These are phyloP conservation scores for Rhizophagus prolifer DNA, from an alignment of 192 early-diverging fungal species.

Conservation along the genomic window DNA sequence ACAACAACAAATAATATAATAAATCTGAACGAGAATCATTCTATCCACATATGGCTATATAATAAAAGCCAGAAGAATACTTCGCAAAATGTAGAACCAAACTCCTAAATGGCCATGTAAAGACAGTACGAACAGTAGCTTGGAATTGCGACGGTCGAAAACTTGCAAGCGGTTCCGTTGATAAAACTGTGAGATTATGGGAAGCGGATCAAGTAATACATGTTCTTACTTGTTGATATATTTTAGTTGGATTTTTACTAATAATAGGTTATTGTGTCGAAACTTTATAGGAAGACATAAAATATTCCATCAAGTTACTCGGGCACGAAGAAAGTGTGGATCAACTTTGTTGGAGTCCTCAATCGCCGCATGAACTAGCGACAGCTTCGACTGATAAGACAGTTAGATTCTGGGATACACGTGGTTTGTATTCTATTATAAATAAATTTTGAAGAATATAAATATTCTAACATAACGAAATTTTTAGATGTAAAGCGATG, in stretches of 20 bases:
- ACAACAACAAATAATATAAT: not conserved
- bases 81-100: conserved; percentile 19
- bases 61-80: conserved; percentile 23
- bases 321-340: conserved; percentile 79
- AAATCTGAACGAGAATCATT: not conserved
- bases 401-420: conserved; percentile 78
- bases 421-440: conserved; percentile 46
- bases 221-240: not conserved
- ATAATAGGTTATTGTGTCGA: not conserved
- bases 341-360: conserved; percentile 79
- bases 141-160: conserved; percentile 71
- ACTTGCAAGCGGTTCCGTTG: conserved; percentile 72
- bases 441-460: no score
- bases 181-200: conserved; percentile 74
- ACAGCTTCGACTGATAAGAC: conserved; percentile 79
- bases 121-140: conserved; percentile 65
- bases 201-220: conserved; percentile 32
- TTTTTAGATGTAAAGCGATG: conserved; percentile 49
- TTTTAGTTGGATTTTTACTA: not conserved
- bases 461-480: no score
- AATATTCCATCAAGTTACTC: conserved; percentile 62
- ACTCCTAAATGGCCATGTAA: conserved; percentile 22
- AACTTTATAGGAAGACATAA: conserved; percentile 48
- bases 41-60: not conserved
- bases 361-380: conserved; percentile 65